These are phyloP conservation scores for Fusarium transvaalense DNA, from an alignment of 2,329 filamentous ascomycete species.

Conservation along the genomic window DNA sequence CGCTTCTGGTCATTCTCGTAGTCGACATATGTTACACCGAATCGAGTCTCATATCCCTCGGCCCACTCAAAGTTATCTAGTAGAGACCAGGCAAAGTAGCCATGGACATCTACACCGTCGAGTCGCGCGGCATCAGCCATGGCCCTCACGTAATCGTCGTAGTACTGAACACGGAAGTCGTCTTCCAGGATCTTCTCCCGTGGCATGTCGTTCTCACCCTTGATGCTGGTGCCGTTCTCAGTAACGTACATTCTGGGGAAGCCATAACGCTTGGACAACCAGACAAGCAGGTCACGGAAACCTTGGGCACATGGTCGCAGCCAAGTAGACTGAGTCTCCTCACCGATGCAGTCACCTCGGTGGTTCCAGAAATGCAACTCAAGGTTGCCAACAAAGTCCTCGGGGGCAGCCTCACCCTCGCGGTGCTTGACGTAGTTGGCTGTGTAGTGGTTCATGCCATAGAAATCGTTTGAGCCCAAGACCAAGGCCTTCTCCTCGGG, in stretches of 20 bases:
- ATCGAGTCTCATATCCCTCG: conserved; percentile 89
- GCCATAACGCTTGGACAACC: conserved; percentile 82
- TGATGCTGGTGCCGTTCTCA: conserved; percentile 88
- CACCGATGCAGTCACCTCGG: conserved; percentile 78
- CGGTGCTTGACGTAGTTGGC: conserved; percentile 87
- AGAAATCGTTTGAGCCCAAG: conserved; percentile 90
- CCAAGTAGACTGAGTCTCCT: conserved; percentile 86
- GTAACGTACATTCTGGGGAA: conserved; percentile 86
- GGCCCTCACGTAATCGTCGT: conserved; percentile 79
- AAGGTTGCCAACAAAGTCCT: conserved; percentile 82
- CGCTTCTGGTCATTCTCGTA: conserved; percentile 84
- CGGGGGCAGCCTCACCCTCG: conserved; percentile 67
- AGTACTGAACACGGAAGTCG: conserved; percentile 85
- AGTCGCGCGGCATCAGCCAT: conserved; percentile 78
- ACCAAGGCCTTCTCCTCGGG: conserved; percentile 79
- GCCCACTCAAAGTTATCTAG: conserved; percentile 95
- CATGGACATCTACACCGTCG: conserved; percentile 82
- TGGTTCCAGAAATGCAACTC: conserved; percentile 80
- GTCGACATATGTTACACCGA: conserved; percentile 87
- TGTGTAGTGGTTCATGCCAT: conserved; percentile 95
- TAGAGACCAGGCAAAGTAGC: conserved; percentile 88
- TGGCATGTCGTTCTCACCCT: conserved; percentile 82
- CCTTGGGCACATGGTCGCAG: conserved; percentile 80
- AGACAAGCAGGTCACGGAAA: conserved; percentile 81
- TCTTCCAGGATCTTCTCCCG: conserved; percentile 80